Conservation (phyloP, 1,284 basidiomycete genomes). For the Grifola frondosa region DNA sequence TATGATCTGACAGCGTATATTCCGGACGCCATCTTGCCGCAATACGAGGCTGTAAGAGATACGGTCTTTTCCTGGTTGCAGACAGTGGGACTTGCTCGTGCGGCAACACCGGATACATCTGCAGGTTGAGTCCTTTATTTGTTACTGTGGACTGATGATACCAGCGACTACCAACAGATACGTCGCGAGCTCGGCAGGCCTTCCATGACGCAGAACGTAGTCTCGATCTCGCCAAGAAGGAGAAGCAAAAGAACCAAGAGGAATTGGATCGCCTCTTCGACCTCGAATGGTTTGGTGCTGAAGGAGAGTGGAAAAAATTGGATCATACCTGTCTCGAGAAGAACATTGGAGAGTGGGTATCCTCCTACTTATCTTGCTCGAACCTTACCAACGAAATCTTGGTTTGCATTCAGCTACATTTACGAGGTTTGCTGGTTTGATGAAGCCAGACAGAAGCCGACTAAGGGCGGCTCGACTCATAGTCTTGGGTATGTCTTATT, state of each 20-base stretch:
- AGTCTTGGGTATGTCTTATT: slow-evolving; percentile 82
- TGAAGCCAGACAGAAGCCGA: slow-evolving; percentile 86
- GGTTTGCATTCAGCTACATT: slow-evolving; percentile 64
- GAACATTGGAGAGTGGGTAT: slow-evolving; percentile 83
- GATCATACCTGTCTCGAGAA: slow-evolving; percentile 81
- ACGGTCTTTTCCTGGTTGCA: slow-evolving; percentile 65
- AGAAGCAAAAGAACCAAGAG: slow-evolving; percentile 48
- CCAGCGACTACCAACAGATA: slow-evolving; percentile 39
- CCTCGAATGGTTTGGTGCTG: slow-evolving; percentile 67
- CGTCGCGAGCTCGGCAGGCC: slow-evolving; percentile 63
- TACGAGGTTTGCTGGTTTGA: slow-evolving; percentile 97
- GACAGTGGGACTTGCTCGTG: slow-evolving; percentile 60
- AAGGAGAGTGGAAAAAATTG: slow-evolving; percentile 96
- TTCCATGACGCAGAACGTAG: slow-evolving; percentile 60
- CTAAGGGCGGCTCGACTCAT: slow-evolving; percentile 76
- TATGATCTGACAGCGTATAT: slow-evolving; percentile 84
- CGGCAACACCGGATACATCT: slow-evolving; percentile 34
- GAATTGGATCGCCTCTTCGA: slow-evolving; percentile 66
- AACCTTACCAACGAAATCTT: neutral
- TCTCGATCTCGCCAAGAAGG: slow-evolving; percentile 45
- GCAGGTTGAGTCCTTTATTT: slow-evolving; percentile 39
- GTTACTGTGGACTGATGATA: neutral
- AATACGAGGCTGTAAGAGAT: slow-evolving; percentile 73
- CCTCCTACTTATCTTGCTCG: neutral
- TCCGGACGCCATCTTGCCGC: slow-evolving; percentile 78